Evolutionary conservation across 163 green algal genomes (phyloP), one percentile per base, ranked within the genome.

Genomic region (Scenedesmus sp.): DNA sequence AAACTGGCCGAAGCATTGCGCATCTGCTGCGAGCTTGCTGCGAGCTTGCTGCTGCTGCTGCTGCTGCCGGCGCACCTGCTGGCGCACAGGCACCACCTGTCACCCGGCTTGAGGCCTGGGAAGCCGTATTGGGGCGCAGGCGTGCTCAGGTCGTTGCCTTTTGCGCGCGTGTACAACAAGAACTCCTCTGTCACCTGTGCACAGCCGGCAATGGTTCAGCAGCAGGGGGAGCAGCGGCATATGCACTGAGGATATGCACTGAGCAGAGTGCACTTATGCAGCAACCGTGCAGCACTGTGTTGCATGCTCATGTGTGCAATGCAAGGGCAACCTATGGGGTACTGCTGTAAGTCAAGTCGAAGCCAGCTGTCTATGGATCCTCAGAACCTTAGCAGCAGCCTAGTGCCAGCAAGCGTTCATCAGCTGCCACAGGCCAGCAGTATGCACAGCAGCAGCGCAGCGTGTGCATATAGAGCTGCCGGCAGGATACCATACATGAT

Each of bases 131-230:
- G 79, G 4, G 94, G 95, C 10, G 77, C 85, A 0, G 95, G 95
- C 3, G 93, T 95, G 70, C 83, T 94, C 23, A 97, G 93, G 92
- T 96, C 94, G 84, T 97, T 97, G 66, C 95, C 95, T 20, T 76
- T 88, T 10, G 56, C 16, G 5, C 23, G 59, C 8, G 93, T 94
- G 92, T 90, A 95, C 6, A 86, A 79, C 3, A 96, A 81, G 59
- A 96, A 96, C 26, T 95, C 94, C 1, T 87, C 70, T 55, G 88
- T 95, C 20, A 94, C 93, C 91, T 94, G 83, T 86, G 55, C 82
- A 86, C 46, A 1, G 8, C 76, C 20, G 34, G 34, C 2, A 8
- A 26, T 26, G 34, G 26, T 9, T 26, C 5, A 59, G 1, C 6
- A 8, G 26, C 34, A 20, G 76, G 62, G 62, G 62, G 62, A 20